Percentiles rank a stretch among this genome's conserved stretches.
phyloP scores from a whole-genome alignment of 768 basidiomycete genomes.

The Termitomyces titanicus region DNA sequence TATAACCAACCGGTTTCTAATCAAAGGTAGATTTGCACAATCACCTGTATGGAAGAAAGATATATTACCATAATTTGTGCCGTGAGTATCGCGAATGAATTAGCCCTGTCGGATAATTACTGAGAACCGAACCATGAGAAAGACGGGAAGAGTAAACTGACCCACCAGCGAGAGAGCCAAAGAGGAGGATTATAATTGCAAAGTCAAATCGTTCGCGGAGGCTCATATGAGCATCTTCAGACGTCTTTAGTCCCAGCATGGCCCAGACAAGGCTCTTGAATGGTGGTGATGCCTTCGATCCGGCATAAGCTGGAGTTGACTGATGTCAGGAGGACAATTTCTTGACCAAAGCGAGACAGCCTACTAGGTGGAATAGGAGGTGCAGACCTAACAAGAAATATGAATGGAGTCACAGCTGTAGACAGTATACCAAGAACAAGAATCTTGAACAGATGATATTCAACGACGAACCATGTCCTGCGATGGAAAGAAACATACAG shows the following conservation, averaged over 20 bases:
- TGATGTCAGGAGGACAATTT: slow-evolving; percentile 2
- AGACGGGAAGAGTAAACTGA: slow-evolving; percentile 28
- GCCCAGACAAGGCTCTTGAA: slow-evolving; percentile 52
- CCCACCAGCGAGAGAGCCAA: slow-evolving; percentile 65
- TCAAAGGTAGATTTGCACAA: background rate
- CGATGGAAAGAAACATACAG: slow-evolving; percentile 40
- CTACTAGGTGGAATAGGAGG: slow-evolving; percentile 82
- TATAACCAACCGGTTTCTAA: slow-evolving; percentile 74
- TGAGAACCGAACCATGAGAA: background rate
- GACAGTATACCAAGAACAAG: slow-evolving; percentile 69
- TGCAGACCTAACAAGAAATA: slow-evolving; percentile 52
- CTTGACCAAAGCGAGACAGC: slow-evolving; percentile 11
- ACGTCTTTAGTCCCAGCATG: slow-evolving; percentile 40
- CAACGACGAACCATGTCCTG: background rate
- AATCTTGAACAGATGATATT: slow-evolving; percentile 38
- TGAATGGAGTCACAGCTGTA: slow-evolving; percentile 55
- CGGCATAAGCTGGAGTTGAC: slow-evolving; percentile 53
- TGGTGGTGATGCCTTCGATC: slow-evolving; percentile 53
- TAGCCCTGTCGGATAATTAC: slow-evolving; percentile 37
- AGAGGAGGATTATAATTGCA: slow-evolving; percentile 49
- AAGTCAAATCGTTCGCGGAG: slow-evolving; percentile 70
- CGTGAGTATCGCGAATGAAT: slow-evolving; percentile 62
- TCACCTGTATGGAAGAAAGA: background rate
- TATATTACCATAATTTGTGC: slow-evolving; percentile 62
- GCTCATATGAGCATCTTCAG: slow-evolving; percentile 54